Conservation (phyloP, 305 asterid species). For the Coffea humblotiana region DNA sequence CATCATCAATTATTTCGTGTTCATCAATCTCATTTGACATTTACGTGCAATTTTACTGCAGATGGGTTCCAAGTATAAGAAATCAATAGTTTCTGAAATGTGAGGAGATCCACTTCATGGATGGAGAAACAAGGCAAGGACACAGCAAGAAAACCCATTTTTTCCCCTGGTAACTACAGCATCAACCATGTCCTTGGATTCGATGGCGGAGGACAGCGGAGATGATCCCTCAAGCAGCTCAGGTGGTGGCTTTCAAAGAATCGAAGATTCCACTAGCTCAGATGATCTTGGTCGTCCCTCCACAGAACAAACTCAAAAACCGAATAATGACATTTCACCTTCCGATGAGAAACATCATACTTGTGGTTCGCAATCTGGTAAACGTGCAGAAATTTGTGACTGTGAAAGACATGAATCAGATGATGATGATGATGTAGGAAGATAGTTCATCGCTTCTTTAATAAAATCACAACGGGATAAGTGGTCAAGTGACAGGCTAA, state of each 20-base stretch:
- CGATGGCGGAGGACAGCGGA: slow-evolving; percentile 24
- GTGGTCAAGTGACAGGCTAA: background rate
- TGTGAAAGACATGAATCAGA: background rate
- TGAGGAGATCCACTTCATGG: slow-evolving; percentile 83
- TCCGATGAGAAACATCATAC: slow-evolving; percentile 18
- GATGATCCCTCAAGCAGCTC: slow-evolving; percentile 9
- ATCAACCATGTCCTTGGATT: slow-evolving; percentile 33
- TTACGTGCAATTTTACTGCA: slow-evolving; percentile 24
- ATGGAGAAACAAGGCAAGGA: slow-evolving; percentile 69
- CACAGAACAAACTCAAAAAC: slow-evolving; percentile 9
- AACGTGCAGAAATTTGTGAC: background rate
- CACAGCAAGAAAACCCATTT: slow-evolving; percentile 38
- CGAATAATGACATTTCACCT: slow-evolving; percentile 21
- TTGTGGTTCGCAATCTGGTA: background rate
- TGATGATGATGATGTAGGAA: background rate
- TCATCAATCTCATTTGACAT: slow-evolving; percentile 4
- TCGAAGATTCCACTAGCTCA: slow-evolving; percentile 1
- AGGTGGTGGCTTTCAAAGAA: slow-evolving; percentile 13
- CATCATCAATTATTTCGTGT: background rate
- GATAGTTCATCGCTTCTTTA: background rate
- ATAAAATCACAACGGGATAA: background rate
- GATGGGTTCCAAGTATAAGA: slow-evolving; percentile 96
- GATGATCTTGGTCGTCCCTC: background rate
- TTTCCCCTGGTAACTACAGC: slow-evolving; percentile 14
- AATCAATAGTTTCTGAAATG: slow-evolving; percentile 72